Percentiles rank a stretch among this genome's conserved stretches.
Evolutionary conservation across 345 rosid genomes (phyloP).

Genomic region (Heritiera littoralis): DNA sequence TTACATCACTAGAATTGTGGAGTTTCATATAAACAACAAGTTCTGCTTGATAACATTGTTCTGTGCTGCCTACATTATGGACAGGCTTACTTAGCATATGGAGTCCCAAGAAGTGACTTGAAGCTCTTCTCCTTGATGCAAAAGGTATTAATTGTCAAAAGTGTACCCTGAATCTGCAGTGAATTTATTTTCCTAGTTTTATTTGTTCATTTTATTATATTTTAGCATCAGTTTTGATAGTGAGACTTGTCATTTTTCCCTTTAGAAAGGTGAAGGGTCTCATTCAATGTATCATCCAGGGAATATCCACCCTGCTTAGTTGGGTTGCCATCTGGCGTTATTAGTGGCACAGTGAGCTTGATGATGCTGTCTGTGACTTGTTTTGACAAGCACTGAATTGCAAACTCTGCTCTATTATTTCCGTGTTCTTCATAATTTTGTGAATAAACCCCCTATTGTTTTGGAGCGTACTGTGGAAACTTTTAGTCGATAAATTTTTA

Average conservation of each 20-base stretch:
- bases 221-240: neutral
- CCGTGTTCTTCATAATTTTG: neutral
- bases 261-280: neutral
- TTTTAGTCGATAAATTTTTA: conserved; percentile 5
- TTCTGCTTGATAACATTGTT: conserved; percentile 19
- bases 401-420: neutral
- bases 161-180: neutral
- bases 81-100: conserved; percentile 95
- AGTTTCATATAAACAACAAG: conserved; percentile 4
- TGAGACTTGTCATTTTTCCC: neutral
- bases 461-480: neutral
- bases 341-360: neutral
- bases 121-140: conserved; percentile 96
- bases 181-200: neutral
- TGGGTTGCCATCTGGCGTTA: neutral
- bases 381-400: neutral
- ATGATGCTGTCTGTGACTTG: neutral
- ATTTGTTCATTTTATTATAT: neutral
- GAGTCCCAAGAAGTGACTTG: conserved; percentile 89
- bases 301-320: neutral
- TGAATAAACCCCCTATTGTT: neutral
- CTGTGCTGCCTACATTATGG: conserved; percentile 19
- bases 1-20: conserved; percentile 10
- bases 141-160: conserved; percentile 56
- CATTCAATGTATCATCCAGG: neutral